Base-by-base conservation (phyloP, 768 basidiomycete genomes). In the Clitopilus hobsonii region DNA sequence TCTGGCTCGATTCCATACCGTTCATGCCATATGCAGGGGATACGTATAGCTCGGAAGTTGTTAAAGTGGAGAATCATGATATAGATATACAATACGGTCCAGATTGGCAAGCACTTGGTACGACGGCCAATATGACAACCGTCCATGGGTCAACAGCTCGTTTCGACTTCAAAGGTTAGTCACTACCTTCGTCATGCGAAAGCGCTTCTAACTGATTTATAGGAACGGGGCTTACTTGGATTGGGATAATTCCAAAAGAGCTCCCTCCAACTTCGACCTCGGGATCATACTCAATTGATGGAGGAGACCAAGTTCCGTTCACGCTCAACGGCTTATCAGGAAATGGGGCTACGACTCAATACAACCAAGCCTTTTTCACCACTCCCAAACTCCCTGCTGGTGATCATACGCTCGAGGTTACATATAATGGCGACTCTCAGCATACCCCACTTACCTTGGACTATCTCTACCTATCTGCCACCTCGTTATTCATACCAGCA, bases 391-490 rank as follows among this genome's bases (percentile, higher is more conserved):
- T 65, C 11, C 26, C 59, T 13, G 16, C 51, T 1, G 68, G 66
- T 2, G 53, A 47, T 14, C 68, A 71, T 27, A 58, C 55, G n/a
- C 52, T 71, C 22, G 38, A 51, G 0, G 67, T 69, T 8, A 58
- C 56, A 0, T 61, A 65, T 29, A 49, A 58, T 13, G 68, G 69
- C 18, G 57, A 48, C 24, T 26, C 30, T 0, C 30, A 60, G 36
- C 58, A 58, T 13, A 67, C 64, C 20, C 69, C 69, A 8, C 59
- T 70, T 18, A 60, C 60, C 4, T 47, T 70, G 10, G 63, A 64
- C 41, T 67, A 66, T 36, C 36, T 69, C 6, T 32, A 65, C 10
- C 53, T 70, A 11, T 56, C 65, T 14, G 64, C 67, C 49, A 63
- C 58, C 0, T 60, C 53, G 14, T 52, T 26, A 1, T 10, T 50